Percentiles rank a stretch among this genome's conserved stretches.
Evolutionary conservation across 2,329 filamentous ascomycete species (phyloP).

Genomic region (Claviceps sp.): DNA sequence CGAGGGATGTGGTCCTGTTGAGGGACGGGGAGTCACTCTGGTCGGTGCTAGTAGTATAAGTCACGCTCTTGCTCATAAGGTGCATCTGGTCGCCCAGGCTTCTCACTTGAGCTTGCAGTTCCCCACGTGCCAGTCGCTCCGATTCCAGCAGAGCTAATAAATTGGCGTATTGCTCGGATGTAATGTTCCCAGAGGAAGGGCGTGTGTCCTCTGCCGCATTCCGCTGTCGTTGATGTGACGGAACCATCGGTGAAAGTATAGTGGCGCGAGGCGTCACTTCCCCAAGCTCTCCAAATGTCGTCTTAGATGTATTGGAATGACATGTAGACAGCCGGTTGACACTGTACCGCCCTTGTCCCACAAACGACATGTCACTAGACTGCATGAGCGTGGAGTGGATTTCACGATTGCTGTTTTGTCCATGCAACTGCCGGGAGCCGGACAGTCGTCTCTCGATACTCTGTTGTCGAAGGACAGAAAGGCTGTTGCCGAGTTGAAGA

Average conservation of each 20-base stretch:
- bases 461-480: constrained; percentile 23
- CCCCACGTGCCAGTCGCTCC: constrained; percentile 41
- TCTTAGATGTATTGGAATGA: constrained; percentile 27
- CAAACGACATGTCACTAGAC: background rate
- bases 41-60: constrained; percentile 7
- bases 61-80: constrained; percentile 27
- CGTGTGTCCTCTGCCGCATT: constrained; percentile 10
- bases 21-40: constrained; percentile 19
- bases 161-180: constrained; percentile 33
- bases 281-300: constrained; percentile 33
- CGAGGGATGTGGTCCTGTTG: constrained; percentile 19
- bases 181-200: constrained; percentile 19
- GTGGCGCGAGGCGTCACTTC: constrained; percentile 27
- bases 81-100: constrained; percentile 37
- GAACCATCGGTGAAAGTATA: constrained; percentile 19
- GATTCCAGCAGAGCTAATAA: constrained; percentile 39
- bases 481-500: constrained; percentile 33
- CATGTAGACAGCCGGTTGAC: constrained; percentile 19
- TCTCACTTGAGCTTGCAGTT: constrained; percentile 43
- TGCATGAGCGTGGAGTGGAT: background rate
- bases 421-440: background rate
- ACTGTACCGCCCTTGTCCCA: constrained; percentile 1
- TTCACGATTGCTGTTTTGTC: background rate
- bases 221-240: constrained; percentile 24
- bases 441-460: constrained; percentile 16